Evolutionary conservation across 2,329 filamentous ascomycete genomes (phyloP), one percentile per base, ranked within the genome.

Genomic region (Ilyonectria sp.): DNA sequence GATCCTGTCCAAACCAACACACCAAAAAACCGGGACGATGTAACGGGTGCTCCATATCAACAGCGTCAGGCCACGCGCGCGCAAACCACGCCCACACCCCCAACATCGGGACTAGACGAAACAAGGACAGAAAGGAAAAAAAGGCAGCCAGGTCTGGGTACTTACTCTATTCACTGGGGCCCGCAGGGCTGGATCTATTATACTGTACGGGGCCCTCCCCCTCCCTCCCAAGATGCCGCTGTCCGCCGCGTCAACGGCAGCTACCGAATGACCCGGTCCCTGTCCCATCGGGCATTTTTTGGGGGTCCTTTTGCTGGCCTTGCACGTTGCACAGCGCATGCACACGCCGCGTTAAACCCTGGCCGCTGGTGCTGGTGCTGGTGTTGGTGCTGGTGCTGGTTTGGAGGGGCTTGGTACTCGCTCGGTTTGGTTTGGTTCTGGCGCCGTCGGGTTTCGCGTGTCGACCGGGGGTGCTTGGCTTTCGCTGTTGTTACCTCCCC

Each of bases 131-230:
- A 13, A 19, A 21, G 3, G 3, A 10, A 19, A 37, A 53, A 59
- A 35, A 29, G 26, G n/a, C 17, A 54, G 40, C 17, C 37, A 17
- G 19, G 17, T n/a, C 40, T 17, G 40, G 40, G 15, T n/a, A 43
- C n/a, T 17, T 50, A 8, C 46, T 50, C 10, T 52, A 31, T 52
- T 33, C 29, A 52, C 29, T 52, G 49, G 49, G n/a, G 26, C 29
- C 29, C 40, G 5, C 40, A 43, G 40, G 40, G 15, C 15, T 49
- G 60, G 63, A 65, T 65, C 63, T 65, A 21, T 26, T 50, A 60
- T 65, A 60, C 63, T 65, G 63, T 65, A 65, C 50, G 63, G 63
- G 60, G 50, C 63, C 56, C 31, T 33, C 33, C 54, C 46, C 43
- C 23, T 26, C 23, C 26, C 31, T 1, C 31, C 7, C 31, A 19